Conservation (phyloP, 495 filamentous ascomycete species). For the Pseudotulostoma volvatum region DNA sequence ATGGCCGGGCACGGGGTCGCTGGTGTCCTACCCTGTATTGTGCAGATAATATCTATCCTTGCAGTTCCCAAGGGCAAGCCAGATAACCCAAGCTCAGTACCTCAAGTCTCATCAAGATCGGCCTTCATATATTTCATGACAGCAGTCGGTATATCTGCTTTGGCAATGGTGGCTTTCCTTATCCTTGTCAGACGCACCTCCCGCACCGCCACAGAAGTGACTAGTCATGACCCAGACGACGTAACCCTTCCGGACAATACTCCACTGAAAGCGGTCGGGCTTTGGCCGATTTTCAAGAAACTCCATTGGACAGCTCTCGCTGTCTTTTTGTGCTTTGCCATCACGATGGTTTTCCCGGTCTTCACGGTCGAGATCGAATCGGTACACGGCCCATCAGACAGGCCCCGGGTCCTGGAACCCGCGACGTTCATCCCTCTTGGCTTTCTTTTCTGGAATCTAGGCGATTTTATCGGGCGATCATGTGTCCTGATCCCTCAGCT, state of each 20-base stretch:
- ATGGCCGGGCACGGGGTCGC: slow-evolving; percentile 92
- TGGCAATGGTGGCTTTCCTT: slow-evolving; percentile 43
- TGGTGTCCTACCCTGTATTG: slow-evolving; percentile 77
- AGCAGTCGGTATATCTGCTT: slow-evolving; percentile 47
- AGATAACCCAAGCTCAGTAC: not conserved
- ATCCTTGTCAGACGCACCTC: slow-evolving; percentile 32
- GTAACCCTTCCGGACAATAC: not conserved
- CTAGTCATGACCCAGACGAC: slow-evolving; percentile 2
- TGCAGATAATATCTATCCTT: slow-evolving; percentile 68
- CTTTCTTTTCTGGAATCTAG: slow-evolving; percentile 88
- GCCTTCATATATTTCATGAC: slow-evolving; percentile 89
- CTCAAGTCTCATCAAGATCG: slow-evolving; percentile 33
- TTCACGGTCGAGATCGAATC: slow-evolving; percentile 73
- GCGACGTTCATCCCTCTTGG: slow-evolving; percentile 73
- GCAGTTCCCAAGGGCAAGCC: slow-evolving; percentile 31
- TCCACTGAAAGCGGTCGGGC: slow-evolving; percentile 37
- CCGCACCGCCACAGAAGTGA: slow-evolving; percentile 1
- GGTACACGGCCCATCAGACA: slow-evolving; percentile 31
- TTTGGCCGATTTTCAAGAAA: slow-evolving; percentile 53
- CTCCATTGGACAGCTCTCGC: slow-evolving; percentile 52
- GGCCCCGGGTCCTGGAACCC: slow-evolving; percentile 47
- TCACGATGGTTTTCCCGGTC: slow-evolving; percentile 91
- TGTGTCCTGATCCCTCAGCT: slow-evolving; percentile 43
- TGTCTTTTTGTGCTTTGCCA: slow-evolving; percentile 59
- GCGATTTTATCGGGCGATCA: slow-evolving; percentile 69